These are phyloP conservation scores for Priceomyces castillae DNA, from an alignment of 805 yeast species.

Conservation along the genomic window DNA sequence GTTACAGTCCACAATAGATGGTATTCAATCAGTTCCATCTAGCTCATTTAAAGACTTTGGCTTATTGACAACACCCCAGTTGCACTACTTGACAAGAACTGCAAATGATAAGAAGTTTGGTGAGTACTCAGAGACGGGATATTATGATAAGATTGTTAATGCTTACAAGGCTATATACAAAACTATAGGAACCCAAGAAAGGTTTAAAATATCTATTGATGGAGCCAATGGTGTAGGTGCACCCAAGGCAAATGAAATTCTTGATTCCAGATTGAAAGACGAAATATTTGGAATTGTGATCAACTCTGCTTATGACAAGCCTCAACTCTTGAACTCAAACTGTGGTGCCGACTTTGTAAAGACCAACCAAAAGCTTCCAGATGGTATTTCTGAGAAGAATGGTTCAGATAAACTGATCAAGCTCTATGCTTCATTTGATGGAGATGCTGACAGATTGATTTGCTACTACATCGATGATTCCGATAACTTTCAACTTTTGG, in stretches of 20 bases:
- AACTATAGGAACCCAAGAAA: conserved; percentile 16
- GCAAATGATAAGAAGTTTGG: conserved; percentile 68
- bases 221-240: conserved; percentile 98
- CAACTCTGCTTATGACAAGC: conserved; percentile 54
- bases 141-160: conserved; percentile 57
- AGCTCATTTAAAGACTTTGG: conserved; percentile 56
- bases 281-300: conserved; percentile 43
- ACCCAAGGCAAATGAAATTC: conserved; percentile 56
- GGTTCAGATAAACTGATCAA: conserved; percentile 27
- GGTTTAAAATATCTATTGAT: conserved; percentile 64
- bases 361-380: conserved; percentile 78
- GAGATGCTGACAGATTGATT: conserved; percentile 94
- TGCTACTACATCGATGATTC: conserved; percentile 56
- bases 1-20: conserved; percentile 56
- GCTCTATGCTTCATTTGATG: conserved; percentile 85
- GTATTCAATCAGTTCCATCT: conserved; percentile 48
- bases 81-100: conserved; percentile 80
- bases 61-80: conserved; percentile 86
- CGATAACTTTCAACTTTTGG: conserved; percentile 56
- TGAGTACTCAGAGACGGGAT: conserved; percentile 60
- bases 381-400: conserved; percentile 43
- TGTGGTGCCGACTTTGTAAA: conserved; percentile 98
- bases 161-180: conserved; percentile 49
- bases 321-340: conserved; percentile 61
- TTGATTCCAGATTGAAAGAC: conserved; percentile 37